Evolutionary conservation across 306 rosid genomes (phyloP).

Genomic region (Cotoneaster glaucophyllus): DNA sequence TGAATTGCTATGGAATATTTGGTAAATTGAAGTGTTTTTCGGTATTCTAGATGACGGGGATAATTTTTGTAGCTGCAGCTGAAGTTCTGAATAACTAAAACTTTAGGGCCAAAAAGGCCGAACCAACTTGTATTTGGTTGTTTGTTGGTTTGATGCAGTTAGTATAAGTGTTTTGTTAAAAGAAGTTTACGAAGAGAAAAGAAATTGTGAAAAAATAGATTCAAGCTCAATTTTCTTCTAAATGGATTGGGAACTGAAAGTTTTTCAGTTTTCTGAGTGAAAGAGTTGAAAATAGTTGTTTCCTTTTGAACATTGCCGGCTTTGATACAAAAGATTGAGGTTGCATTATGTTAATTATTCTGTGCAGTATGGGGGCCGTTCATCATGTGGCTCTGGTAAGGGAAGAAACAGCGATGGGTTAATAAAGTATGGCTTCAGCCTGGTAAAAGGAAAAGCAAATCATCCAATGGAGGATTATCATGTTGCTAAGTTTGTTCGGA

Average conservation of each 20-base stretch:
- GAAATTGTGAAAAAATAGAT: not conserved
- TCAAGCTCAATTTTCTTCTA: not conserved
- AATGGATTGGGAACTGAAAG: not conserved
- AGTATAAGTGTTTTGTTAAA: not conserved
- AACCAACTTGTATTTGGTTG: conserved; percentile 4
- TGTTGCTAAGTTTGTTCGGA: conserved; percentile 74
- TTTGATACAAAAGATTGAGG: conserved; percentile 1
- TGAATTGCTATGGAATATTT: not conserved
- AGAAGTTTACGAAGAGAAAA: not conserved
- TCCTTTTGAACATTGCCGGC: conserved; percentile 2
- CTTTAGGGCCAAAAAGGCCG: not conserved
- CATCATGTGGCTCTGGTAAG: conserved; percentile 73
- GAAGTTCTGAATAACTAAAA: not conserved
- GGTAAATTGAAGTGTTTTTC: conserved; percentile 7
- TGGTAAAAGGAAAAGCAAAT: conserved; percentile 88
- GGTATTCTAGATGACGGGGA: not conserved
- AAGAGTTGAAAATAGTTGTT: conserved; percentile 16
- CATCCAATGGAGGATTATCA: conserved; percentile 99
- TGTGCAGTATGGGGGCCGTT: conserved; percentile 49
- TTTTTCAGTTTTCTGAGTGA: not conserved
- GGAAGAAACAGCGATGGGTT: conserved; percentile 67
- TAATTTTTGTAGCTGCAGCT: not conserved
- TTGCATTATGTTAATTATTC: conserved; percentile 10
- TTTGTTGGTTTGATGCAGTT: not conserved
- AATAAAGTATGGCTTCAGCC: conserved; percentile 75